These are phyloP conservation scores for Erucastrum elatum DNA, from an alignment of 345 rosid genomes.

Conservation along the genomic window DNA sequence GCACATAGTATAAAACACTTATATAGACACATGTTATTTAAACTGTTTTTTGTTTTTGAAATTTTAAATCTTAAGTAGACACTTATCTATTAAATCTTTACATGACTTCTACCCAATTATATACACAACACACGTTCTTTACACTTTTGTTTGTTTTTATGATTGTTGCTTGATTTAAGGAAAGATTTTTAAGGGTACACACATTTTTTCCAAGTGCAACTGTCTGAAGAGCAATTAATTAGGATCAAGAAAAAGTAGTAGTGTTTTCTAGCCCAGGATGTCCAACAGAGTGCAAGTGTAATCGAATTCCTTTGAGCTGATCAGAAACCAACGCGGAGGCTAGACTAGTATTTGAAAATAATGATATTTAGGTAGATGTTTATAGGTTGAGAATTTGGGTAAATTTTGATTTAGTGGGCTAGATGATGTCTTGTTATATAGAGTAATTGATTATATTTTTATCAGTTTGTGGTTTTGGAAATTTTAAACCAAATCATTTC, in stretches of 20 bases:
- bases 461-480: background rate
- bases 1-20: background rate
- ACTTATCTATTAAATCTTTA: too few species aligned
- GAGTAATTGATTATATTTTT: background rate
- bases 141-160: too few species aligned
- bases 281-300: background rate
- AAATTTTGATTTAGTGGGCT: conserved; percentile 1
- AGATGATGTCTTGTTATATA: background rate
- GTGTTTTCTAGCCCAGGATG: background rate
- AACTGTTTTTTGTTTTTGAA: too few species aligned
- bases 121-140: too few species aligned
- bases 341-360: conserved; percentile 7
- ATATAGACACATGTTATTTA: too few species aligned
- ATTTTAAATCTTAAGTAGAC: too few species aligned
- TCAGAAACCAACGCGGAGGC: conserved; percentile 5
- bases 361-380: conserved; percentile 21
- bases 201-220: background rate
- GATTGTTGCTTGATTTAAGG: conserved; percentile 10
- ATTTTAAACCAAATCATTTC: background rate
- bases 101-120: too few species aligned
- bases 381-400: conserved; percentile 28
- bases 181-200: background rate
- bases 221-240: background rate
- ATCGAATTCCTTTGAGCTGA: conserved; percentile 12
- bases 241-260: background rate